Base-by-base conservation (phyloP, 805 yeast genomes). In the Naumovozyma baii region DNA sequence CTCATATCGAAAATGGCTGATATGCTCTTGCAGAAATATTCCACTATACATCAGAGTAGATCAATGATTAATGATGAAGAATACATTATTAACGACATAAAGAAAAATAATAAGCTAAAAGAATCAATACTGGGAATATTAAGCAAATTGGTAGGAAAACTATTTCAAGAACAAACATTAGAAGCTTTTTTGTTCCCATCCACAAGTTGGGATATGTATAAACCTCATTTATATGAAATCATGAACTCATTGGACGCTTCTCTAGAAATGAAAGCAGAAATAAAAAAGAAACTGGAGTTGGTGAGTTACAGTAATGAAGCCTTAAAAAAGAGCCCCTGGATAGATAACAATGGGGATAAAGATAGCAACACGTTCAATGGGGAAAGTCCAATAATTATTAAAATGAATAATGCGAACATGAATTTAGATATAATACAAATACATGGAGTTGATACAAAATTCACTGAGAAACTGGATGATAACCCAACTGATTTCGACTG, bases 261-360 rank as follows among this genome's bases (percentile, higher is more conserved):
- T 49, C 62, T 61, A 33, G 52, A 42, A 33, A 61, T 51, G 39
- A 57, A 42, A 18, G 29, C 22, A 29, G 59, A 56, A 22, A 40
- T 49, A 3, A 46, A 46, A 12, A 74, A 72, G 33, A 81, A 76
- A 41, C 67, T 78, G 37, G 78, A 78, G 37, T 52, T 80, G 22
- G 73, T 81, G 4, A 71, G 76, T 37, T 79, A 76, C 50, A 62
- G 88, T 52, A 82, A 82, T 54, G 86, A 81, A 59, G 79, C 86
- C 2, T 62, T 82, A 38, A 76, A 78, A 70, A 65, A 77, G 34
- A 76, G 14, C 13, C 31, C 31, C 7, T 12, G 31, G 13, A 5
- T 29, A 29, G 45, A 38, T 10, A 30, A 30, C 53, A 61, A 57
- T 49, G 40, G 47, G 1, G 26, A 36, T 0, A 36, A 41, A 16